These are phyloP conservation scores for Tylopilus felleus DNA, from an alignment of 768 basidiomycete genomes.

Conservation along the genomic window DNA sequence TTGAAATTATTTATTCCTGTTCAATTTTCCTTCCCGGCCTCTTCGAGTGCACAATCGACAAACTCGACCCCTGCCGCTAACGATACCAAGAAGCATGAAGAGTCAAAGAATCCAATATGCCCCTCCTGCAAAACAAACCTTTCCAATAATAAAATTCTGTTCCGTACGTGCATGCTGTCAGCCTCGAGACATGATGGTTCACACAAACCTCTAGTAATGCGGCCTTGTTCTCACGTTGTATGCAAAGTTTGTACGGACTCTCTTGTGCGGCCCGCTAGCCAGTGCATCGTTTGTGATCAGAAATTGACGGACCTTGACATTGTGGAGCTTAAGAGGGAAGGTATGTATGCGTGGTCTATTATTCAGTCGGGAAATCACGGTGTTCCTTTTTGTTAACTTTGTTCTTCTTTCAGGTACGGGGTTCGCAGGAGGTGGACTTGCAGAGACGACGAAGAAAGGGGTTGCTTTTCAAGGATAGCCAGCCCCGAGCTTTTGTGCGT, in stretches of 20 bases:
- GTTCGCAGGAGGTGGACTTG: constrained; percentile 90
- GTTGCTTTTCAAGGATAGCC: constrained; percentile 80
- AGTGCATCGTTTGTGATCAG: constrained; percentile 86
- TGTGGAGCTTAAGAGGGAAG: constrained; percentile 86
- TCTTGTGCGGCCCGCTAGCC: constrained; percentile 70
- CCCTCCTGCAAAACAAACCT: constrained; percentile 85
- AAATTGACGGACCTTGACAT: constrained; percentile 65
- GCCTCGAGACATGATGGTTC: neutral
- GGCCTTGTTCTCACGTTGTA: constrained; percentile 85
- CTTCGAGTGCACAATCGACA: constrained; percentile 37
- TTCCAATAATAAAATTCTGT: constrained; percentile 72
- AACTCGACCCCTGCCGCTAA: constrained; percentile 37
- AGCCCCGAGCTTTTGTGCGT: constrained; percentile 1
- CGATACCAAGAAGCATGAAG: constrained; percentile 45
- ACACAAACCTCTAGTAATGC: constrained; percentile 52
- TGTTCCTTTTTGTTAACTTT: neutral
- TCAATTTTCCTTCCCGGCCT: constrained; percentile 59
- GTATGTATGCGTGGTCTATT: constrained; percentile 36
- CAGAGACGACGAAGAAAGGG: constrained; percentile 79
- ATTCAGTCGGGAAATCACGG: neutral
- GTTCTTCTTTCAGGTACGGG: constrained; percentile 64
- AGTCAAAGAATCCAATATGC: constrained; percentile 65
- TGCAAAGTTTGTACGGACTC: constrained; percentile 92
- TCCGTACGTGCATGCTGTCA: constrained; percentile 45
- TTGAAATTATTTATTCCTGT: constrained; percentile 82